Base-by-base conservation (phyloP, 2,329 filamentous ascomycete genomes). In the Pestalotiopsis fici region DNA sequence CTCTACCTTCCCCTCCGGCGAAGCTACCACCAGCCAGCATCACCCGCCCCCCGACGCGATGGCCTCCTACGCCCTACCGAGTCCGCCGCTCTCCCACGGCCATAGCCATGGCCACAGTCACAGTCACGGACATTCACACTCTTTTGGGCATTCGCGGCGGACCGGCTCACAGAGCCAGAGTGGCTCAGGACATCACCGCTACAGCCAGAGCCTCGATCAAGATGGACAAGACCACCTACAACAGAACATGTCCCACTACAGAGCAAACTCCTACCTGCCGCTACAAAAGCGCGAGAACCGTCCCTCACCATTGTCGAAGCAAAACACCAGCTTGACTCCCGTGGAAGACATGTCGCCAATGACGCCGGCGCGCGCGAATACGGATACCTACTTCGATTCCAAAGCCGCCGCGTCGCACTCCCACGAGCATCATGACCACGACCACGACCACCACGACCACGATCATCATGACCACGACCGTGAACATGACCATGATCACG, bases 31-130 rank as follows among this genome's bases (percentile, higher is more conserved):
- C 23, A 31, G 27, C 55, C 23, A 31, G 55, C 55, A 57, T 31
- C 31, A n/a, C 4, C 57, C 28, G 37, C 43, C 43, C 31, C 13
- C 57, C 57, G 27, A 60, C 59, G 78, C 67, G 66, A 86, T 86
- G 83, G 81, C 86, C 47, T 83, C 86, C 25, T 88, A 87, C 74
- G 80, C 82, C 64, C 76, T 88, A 65, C 86, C 86, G n/a, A 82
- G 84, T 43, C 81, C 85, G 43, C 80, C 84, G 50, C 76, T 86
- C 59, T 82, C 83, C 64, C 84, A 84, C 70, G 82, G 81, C 67
- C 82, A 86, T 71, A 81, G 81, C 61, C 76, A 80, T 68, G 71
- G 68, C 25, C 71, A 76, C 25, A 73, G 70, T 35, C 75, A 76
- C 70, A 75, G 80, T 59, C 79, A 78, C 55, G 79, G 80, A 9